Evolutionary conservation across 176 grass and related monocot species (phyloP).

Genomic region (Secale cereale): DNA sequence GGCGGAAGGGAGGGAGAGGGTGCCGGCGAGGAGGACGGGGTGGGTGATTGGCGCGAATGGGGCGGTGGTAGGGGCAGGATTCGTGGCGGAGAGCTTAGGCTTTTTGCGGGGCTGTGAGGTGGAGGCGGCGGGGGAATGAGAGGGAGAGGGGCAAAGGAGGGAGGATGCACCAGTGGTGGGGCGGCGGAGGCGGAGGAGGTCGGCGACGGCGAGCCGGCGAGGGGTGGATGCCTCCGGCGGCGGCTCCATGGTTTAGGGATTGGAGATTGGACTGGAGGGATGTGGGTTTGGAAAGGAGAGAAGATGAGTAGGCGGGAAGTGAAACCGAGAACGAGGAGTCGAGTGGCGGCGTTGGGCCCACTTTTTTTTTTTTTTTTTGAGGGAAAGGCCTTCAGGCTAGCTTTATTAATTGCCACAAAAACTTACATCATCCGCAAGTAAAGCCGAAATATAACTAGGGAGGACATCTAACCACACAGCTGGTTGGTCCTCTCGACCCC

Average conservation of each 20-base stretch:
- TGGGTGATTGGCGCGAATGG: slow-evolving; percentile 44
- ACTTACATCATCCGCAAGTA: too few relatives aligned
- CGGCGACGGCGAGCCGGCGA: slow-evolving; percentile 45
- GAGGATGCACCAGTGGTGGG: slow-evolving; percentile 60
- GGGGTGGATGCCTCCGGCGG: slow-evolving; percentile 20
- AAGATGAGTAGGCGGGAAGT: slow-evolving; percentile 13
- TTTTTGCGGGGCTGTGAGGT: slow-evolving; percentile 43
- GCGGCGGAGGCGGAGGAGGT: slow-evolving; percentile 48
- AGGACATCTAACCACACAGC: too few relatives aligned
- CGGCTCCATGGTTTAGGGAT: slow-evolving; percentile 37
- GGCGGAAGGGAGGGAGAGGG: slow-evolving; percentile 36
- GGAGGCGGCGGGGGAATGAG: background rate
- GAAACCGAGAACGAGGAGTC: slow-evolving; percentile 10
- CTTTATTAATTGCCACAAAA: too few relatives aligned
- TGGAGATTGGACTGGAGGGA: background rate
- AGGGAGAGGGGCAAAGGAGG: background rate
- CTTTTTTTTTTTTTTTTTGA: too few relatives aligned
- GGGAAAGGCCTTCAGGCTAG: too few relatives aligned
- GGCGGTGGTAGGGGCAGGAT: slow-evolving; percentile 26
- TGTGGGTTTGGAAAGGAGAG: background rate
- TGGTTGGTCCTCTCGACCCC: too few relatives aligned
- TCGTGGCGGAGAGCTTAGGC: slow-evolving; percentile 23
- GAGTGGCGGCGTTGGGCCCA: background rate
- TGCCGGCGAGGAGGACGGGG: slow-evolving; percentile 58
- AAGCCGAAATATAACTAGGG: too few relatives aligned